Evolutionary conservation across 192 early-diverging fungal species (phyloP).

Genomic region (Entomortierella lignicola): DNA sequence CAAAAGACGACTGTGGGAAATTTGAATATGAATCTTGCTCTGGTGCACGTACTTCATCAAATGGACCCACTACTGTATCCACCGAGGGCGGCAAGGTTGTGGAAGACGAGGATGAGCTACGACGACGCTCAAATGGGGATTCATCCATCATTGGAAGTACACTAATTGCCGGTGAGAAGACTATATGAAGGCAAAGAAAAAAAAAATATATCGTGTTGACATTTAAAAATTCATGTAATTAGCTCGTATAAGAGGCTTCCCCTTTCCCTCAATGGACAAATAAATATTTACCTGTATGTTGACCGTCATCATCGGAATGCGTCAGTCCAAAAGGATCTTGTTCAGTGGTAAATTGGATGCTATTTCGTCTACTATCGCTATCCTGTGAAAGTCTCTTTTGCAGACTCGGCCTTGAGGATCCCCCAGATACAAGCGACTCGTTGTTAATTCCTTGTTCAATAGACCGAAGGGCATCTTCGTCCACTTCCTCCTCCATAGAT

Average conservation of each 20-base stretch:
- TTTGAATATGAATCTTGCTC: neutral
- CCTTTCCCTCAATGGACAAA: too few species aligned
- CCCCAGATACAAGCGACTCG: constrained; percentile 9
- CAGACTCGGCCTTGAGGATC: neutral
- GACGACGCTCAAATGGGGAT: neutral
- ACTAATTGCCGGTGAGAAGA: constrained; percentile 18
- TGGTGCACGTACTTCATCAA: neutral
- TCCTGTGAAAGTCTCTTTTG: neutral
- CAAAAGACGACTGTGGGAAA: neutral
- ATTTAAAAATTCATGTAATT: neutral
- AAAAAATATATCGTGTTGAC: neutral
- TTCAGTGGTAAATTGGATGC: neutral
- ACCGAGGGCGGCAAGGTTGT: neutral
- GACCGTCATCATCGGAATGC: neutral
- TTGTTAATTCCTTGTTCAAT: constrained; percentile 2
- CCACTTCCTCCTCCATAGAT: neutral
- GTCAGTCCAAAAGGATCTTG: neutral
- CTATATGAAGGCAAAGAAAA: neutral
- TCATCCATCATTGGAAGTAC: constrained; percentile 37
- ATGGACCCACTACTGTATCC: neutral
- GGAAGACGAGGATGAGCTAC: neutral
- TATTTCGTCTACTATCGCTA: neutral
- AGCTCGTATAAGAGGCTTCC: too few species aligned
- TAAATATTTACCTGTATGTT: neutral
- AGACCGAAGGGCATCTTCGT: neutral